phyloP scores from a whole-genome alignment of 352 stramenopile species.

The Phytophthora multivora region DNA sequence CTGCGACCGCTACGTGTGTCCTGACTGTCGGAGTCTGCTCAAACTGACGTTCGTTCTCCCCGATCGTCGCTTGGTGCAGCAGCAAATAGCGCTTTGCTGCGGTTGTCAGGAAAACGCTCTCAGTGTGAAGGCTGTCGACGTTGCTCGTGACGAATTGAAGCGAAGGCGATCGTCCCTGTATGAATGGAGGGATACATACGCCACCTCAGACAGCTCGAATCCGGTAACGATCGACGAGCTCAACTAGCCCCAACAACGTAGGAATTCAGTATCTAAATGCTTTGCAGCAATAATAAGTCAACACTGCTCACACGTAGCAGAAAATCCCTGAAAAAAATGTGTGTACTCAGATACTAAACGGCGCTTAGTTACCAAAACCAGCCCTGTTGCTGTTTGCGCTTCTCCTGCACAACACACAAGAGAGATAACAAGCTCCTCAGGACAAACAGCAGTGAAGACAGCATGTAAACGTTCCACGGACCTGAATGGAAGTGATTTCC shows the following conservation, averaged over 20 bases:
- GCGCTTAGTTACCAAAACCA: conserved; percentile 66
- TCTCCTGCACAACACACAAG: conserved; percentile 32
- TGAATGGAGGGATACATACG: conserved; percentile 38
- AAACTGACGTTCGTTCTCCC: conserved; percentile 40
- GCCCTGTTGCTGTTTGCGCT: conserved; percentile 63
- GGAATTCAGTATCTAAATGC: conserved; percentile 9
- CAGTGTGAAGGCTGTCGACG: conserved; percentile 25
- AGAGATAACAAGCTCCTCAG: neutral
- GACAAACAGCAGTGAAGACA: neutral
- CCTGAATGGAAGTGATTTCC: conserved; percentile 68
- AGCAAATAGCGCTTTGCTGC: conserved; percentile 31
- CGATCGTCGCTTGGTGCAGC: conserved; percentile 34
- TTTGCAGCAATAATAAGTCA: conserved; percentile 16
- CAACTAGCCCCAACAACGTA: conserved; percentile 18
- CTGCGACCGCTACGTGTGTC: conserved; percentile 53
- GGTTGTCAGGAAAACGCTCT: conserved; percentile 26
- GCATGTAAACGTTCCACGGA: conserved; percentile 6
- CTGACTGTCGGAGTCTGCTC: conserved; percentile 46
- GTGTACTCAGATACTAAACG: conserved; percentile 17
- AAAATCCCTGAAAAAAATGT: neutral
- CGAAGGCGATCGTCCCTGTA: conserved; percentile 27
- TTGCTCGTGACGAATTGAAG: conserved; percentile 36
- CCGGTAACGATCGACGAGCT: conserved; percentile 30
- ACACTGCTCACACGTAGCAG: neutral
- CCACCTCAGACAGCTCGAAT: conserved; percentile 26